phyloP scores from a whole-genome alignment of 495 filamentous ascomycete genomes.

The Podospora anserina region DNA sequence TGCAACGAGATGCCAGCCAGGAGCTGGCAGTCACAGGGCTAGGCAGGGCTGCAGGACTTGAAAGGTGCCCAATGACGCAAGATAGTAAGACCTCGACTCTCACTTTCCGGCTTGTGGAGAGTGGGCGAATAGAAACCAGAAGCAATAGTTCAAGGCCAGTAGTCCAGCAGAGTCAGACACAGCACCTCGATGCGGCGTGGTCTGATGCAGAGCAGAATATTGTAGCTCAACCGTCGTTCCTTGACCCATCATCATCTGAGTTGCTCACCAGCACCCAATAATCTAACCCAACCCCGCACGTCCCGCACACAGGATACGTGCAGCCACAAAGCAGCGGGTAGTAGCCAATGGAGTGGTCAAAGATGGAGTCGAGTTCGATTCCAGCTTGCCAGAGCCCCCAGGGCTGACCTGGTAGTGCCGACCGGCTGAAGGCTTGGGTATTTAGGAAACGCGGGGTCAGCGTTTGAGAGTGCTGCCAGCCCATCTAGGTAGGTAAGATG shows the following conservation, averaged over 20 bases:
- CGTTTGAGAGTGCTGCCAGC: too few species aligned
- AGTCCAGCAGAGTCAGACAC: too few species aligned
- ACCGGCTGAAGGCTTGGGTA: constrained; percentile 1
- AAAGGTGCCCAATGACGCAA: neutral
- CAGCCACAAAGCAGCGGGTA: neutral
- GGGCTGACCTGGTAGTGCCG: constrained; percentile 19
- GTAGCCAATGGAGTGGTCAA: constrained; percentile 11
- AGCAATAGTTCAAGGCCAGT: too few species aligned
- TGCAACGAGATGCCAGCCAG: neutral
- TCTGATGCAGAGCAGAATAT: too few species aligned
- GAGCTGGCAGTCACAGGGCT: neutral
- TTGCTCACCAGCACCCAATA: neutral
- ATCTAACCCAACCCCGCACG: neutral
- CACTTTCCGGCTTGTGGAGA: neutral
- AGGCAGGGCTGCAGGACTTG: neutral
- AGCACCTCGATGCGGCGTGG: neutral
- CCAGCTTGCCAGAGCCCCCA: constrained; percentile 1
- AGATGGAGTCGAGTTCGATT: neutral
- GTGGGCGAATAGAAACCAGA: too few species aligned
- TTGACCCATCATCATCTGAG: neutral
- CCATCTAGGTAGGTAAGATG: too few species aligned
- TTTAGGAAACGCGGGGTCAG: neutral
- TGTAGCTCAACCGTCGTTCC: neutral
- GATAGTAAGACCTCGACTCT: neutral
- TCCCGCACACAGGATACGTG: neutral